phyloP scores from a whole-genome alignment of 257 asterid species.

The Orobanche coerulescens region DNA sequence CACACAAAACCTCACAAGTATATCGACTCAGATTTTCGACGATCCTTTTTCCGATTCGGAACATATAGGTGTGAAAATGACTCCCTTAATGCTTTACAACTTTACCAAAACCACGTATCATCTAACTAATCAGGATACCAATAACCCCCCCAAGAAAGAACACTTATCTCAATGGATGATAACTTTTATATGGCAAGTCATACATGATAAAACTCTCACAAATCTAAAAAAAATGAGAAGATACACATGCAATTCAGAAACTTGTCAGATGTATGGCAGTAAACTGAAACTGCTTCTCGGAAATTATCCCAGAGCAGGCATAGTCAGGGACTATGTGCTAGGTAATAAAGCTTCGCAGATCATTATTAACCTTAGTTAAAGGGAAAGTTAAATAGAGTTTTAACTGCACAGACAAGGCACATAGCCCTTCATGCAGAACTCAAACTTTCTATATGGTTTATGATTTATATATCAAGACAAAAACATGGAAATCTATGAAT shows the following conservation, averaged over 20 bases:
- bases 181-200: slow-evolving; percentile 13
- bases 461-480: neutral
- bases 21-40: slow-evolving; percentile 10
- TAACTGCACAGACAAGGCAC: neutral
- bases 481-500: neutral
- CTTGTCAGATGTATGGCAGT: neutral
- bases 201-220: neutral
- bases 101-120: neutral
- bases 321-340: neutral
- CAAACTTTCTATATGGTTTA: neutral
- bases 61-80: slow-evolving; percentile 8
- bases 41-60: neutral
- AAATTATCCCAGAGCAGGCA: neutral
- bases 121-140: neutral
- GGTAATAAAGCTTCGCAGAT: neutral
- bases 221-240: slow-evolving; percentile 2
- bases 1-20: slow-evolving; percentile 4
- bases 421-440: neutral
- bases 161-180: slow-evolving; percentile 10
- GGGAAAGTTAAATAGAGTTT: neutral
- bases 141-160: no score
- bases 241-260: neutral
- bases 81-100: slow-evolving; percentile 9
- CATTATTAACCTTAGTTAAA: neutral
- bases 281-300: neutral